Evolutionary conservation across 2,329 filamentous ascomycete species (phyloP), one percentile per base, ranked within the genome.

Genomic region (Aspergillus bombycis): DNA sequence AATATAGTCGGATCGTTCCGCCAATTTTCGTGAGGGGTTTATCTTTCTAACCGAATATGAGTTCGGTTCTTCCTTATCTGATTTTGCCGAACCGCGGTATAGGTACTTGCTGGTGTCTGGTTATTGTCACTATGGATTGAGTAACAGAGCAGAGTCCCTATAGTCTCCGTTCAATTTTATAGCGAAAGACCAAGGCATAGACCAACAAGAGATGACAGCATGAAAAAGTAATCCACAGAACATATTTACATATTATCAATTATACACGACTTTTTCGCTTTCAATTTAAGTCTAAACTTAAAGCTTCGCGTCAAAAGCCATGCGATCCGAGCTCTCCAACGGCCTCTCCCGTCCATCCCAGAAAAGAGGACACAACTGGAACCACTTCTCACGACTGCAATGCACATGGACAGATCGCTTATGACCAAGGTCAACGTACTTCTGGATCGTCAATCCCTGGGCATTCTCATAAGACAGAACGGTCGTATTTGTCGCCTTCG

Each of bases 391-490:
- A 9, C 89, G 80, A 57, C 85, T 85, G 70, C 89, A 89, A 63
- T 83, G 82, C 73, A 91, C 84, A 65, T 91, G 84, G 2, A 88
- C 89, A 62, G 88, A 89, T 32, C 90, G 84, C 81, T 92, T 92
- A 70, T 91, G 87, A 5, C 89, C 88, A 65, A 92, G 77, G 68
- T 92, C 90, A 65, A 92, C 86, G 65, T 91, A 87, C 77, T 91
- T 91, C 69, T 91, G 88, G 43, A 93, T 81, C 8, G 87, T 86
- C 70, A 93, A 89, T 1, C 91, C 91, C 70, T 92, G 89, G 57
- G 89, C 86, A 60, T 91, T 85, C 70, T 94, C 91, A 75, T 93
- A 93, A 65, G 88, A 87, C 62, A 93, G 81, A 16, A 93, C 88
- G 0, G 87, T 90, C 32, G 82, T 84, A 70, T 90, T 91, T 5